phyloP scores from a whole-genome alignment of 352 stramenopile genomes.

The Nothophytophthora sp. region DNA sequence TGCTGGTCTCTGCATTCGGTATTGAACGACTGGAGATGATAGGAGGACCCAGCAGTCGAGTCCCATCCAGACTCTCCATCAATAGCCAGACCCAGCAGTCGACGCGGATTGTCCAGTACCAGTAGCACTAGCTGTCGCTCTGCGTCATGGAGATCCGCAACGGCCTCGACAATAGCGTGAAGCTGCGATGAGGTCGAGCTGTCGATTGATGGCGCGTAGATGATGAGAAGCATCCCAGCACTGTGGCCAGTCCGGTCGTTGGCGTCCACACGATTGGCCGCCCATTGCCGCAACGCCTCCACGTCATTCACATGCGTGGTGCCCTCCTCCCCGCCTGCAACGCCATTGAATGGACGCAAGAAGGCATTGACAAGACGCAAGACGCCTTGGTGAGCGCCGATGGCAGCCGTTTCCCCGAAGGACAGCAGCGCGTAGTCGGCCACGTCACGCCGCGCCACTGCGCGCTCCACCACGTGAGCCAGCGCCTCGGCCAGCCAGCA shows the following conservation, averaged over 20 bases:
- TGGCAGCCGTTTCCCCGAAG: conserved; percentile 12
- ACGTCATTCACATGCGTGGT: conserved; percentile 13
- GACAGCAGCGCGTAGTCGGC: conserved; percentile 19
- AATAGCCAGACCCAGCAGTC: conserved; percentile 14
- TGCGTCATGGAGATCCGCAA: not conserved
- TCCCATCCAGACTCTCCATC: not conserved
- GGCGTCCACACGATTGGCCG: not conserved
- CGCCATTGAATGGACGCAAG: conserved; percentile 5
- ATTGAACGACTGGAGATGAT: conserved; percentile 2
- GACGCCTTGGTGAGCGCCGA: conserved; percentile 14
- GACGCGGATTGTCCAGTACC: conserved; percentile 17
- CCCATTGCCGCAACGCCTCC: conserved; percentile 6
- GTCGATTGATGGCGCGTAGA: conserved; percentile 19
- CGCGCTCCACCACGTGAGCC: conserved; percentile 34
- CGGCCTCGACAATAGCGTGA: conserved; percentile 1
- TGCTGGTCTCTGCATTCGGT: conserved; percentile 1
- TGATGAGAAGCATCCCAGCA: conserved; percentile 15
- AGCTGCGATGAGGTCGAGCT: conserved; percentile 5
- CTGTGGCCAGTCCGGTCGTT: not conserved
- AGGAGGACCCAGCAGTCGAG: not conserved
- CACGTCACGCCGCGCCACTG: not conserved
- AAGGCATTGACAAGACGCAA: conserved; percentile 13
- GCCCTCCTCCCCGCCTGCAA: not conserved
- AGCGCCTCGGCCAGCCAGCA: conserved; percentile 47
- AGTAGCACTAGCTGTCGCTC: conserved; percentile 10